Conservation (phyloP, 345 rosid genomes). For the Rhodamnia rubescens region DNA sequence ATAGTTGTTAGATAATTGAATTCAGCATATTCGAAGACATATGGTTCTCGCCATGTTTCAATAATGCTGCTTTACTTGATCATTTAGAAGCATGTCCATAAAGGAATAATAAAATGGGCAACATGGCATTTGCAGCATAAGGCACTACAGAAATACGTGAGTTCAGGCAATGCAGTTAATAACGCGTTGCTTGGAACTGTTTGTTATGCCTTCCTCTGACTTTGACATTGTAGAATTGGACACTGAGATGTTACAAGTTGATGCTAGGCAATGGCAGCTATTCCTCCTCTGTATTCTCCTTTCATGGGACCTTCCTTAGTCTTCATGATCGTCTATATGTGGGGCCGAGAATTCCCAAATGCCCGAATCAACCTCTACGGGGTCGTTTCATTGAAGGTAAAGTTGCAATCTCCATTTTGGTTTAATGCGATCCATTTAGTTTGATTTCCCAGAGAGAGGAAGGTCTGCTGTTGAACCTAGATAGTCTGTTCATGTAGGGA, state of each 20-base stretch:
- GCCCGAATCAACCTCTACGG: conserved; percentile 41
- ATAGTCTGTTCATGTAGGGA: conserved; percentile 20
- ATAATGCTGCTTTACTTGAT: neutral
- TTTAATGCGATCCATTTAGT: neutral
- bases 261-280: conserved; percentile 27
- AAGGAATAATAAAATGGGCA: neutral
- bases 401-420: neutral
- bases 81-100: neutral
- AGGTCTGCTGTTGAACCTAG: neutral
- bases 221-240: neutral
- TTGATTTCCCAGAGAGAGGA: neutral
- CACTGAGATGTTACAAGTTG: neutral
- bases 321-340: conserved; percentile 48
- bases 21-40: neutral
- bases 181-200: neutral
- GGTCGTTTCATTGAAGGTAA: conserved; percentile 47
- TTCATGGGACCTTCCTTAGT: conserved; percentile 48
- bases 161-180: neutral
- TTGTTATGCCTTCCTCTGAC: neutral
- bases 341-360: conserved; percentile 55
- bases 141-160: neutral
- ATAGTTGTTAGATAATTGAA: neutral
- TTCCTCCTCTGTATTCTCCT: conserved; percentile 31
- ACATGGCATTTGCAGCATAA: neutral
- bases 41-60: neutral